Evolutionary conservation across 805 yeast genomes (phyloP), one percentile per base, ranked within the genome.

Genomic region (Starmera amethionina): DNA sequence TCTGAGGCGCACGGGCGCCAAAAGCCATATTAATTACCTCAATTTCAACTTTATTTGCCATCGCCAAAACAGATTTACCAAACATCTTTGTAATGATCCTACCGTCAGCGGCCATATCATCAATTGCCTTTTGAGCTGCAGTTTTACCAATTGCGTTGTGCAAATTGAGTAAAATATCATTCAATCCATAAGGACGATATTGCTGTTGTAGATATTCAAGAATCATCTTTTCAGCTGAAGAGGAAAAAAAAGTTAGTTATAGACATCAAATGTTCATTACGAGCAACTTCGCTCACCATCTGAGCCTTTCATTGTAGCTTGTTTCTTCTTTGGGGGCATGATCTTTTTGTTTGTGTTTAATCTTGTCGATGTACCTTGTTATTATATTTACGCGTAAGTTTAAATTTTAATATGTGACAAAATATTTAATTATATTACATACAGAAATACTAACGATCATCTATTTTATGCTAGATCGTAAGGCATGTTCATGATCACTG

Each of bases 401-500:
- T 31, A 4, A 15, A 29, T 12, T 29, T 29, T 30, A 5, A 5
- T 13, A 30, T 30, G 31, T 30, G 31, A 12, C 5, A 30, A n/a
- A n/a, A n/a, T n/a, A n/a, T n/a, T n/a, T n/a, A n/a, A n/a, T n/a
- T n/a, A n/a, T n/a, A n/a, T n/a, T n/a, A n/a, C n/a, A n/a, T 30
- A 12, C 14, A 30, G 13, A 11, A 30, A 11, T 30, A 10, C 6
- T 22, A 22, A 22, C 27, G 9, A 22, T 5, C 28, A 13, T n/a
- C 4, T 12, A 7, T 32, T 13, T 14, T 8, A 19, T 16, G 34
- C 22, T 9, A 36, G 16, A 13, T 34, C 46, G 42, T 73, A 79
- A 2, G 93, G 90, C 93, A 84, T 81, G 41, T 73, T 72, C 90
- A 93, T 82, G 54, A 93, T 84, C 46, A 77, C 67, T 5, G 84